Evolutionary conservation across 352 stramenopile species (phyloP).

Genomic region (Globisporangium nagaii): DNA sequence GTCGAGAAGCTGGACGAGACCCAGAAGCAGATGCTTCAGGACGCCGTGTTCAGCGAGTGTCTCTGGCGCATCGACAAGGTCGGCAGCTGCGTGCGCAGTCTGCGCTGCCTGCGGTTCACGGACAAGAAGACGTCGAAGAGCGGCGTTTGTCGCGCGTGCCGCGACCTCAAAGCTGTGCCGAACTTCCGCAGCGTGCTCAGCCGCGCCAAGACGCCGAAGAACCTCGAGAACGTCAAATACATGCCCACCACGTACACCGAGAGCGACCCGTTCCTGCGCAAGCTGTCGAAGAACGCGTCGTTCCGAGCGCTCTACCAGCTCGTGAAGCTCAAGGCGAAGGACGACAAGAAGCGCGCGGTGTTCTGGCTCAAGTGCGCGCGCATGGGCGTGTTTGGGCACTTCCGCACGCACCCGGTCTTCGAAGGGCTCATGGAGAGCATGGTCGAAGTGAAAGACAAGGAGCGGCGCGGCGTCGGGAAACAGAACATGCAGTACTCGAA

Average conservation of each 20-base stretch:
- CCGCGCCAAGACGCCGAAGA: slow-evolving; percentile 60
- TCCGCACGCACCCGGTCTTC: slow-evolving; percentile 66
- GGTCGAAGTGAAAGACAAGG: slow-evolving; percentile 80
- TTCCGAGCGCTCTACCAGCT: slow-evolving; percentile 62
- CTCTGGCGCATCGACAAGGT: slow-evolving; percentile 77
- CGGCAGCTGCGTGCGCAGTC: slow-evolving; percentile 66
- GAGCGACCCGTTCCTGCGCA: slow-evolving; percentile 72
- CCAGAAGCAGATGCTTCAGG: slow-evolving; percentile 53
- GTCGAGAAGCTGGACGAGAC: slow-evolving; percentile 41
- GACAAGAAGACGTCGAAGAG: slow-evolving; percentile 20
- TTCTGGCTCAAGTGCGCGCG: slow-evolving; percentile 75
- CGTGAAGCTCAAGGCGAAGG: slow-evolving; percentile 30
- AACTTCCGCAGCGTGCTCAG: slow-evolving; percentile 79
- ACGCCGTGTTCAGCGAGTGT: slow-evolving; percentile 75
- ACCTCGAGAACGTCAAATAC: slow-evolving; percentile 79
- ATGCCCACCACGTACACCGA: slow-evolving; percentile 70
- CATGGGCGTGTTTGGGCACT: slow-evolving; percentile 68
- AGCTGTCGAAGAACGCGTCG: slow-evolving; percentile 72
- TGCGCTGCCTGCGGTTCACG: slow-evolving; percentile 53
- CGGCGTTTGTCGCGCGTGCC: slow-evolving; percentile 60
- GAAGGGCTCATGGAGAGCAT: slow-evolving; percentile 76
- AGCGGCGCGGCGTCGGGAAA: slow-evolving; percentile 72
- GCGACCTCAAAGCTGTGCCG: slow-evolving; percentile 51
- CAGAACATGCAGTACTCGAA: slow-evolving; percentile 83
- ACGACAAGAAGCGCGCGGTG: slow-evolving; percentile 30